These are phyloP conservation scores for Cylindrotheca fusiformis DNA, from an alignment of 108 stramenopile genomes.

Conservation along the genomic window DNA sequence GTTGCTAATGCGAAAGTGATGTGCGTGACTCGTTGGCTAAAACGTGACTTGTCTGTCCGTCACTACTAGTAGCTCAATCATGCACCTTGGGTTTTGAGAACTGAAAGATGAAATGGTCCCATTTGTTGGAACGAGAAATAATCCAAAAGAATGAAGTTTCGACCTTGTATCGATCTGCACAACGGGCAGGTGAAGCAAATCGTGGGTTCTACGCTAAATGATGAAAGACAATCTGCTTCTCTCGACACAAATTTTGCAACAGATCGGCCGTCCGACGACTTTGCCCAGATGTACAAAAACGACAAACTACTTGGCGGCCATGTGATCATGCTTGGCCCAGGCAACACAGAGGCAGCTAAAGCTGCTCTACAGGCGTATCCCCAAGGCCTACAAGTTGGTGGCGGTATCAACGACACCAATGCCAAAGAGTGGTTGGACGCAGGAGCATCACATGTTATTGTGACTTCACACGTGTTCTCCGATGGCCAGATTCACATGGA, in stretches of 20 bases:
- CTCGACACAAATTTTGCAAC: slow-evolving; percentile 90
- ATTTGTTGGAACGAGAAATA: too few relatives aligned
- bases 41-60: too few relatives aligned
- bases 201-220: slow-evolving; percentile 89
- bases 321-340: slow-evolving; percentile 96
- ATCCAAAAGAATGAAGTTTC: slow-evolving; percentile 84
- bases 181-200: slow-evolving; percentile 98
- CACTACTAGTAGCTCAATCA: too few relatives aligned
- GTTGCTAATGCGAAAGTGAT: too few relatives aligned
- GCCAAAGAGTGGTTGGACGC: slow-evolving; percentile 82
- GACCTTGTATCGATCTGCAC: slow-evolving; percentile 99
- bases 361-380: slow-evolving; percentile 85
- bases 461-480: slow-evolving; percentile 92
- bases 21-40: too few relatives aligned
- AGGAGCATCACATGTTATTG: slow-evolving; percentile 96
- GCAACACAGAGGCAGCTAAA: slow-evolving; percentile 85
- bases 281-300: slow-evolving; percentile 72
- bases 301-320: slow-evolving; percentile 92
- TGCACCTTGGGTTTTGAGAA: too few relatives aligned
- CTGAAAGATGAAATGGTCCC: too few relatives aligned
- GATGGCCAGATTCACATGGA: slow-evolving; percentile 81
- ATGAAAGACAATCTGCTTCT: slow-evolving; percentile 24
- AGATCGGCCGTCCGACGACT: slow-evolving; percentile 66
- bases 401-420: slow-evolving; percentile 87
- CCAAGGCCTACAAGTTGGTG: slow-evolving; percentile 92